Percentiles rank a stretch among this genome's conserved stretches.
Evolutionary conservation across 163 green algal genomes (phyloP).

Genomic region (Chlorella variabilis): DNA sequence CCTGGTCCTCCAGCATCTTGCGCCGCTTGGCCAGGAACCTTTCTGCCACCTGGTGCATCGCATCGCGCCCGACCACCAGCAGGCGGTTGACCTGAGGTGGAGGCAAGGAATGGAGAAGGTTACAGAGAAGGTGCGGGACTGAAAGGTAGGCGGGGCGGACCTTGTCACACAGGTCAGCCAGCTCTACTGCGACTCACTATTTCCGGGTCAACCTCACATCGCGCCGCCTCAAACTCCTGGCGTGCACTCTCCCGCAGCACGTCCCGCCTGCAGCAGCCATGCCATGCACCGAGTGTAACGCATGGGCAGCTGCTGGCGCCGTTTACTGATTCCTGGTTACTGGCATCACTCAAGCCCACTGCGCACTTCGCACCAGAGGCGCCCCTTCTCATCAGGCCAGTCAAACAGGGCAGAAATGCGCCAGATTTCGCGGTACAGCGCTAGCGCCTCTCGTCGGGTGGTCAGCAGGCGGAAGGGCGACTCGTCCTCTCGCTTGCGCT

Average conservation of each 20-base stretch:
- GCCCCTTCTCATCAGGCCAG: constrained; percentile 75
- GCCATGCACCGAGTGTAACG: not conserved
- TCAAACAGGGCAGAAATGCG: constrained; percentile 80
- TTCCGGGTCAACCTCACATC: constrained; percentile 79
- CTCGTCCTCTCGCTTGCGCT: constrained; percentile 7
- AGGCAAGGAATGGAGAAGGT: not conserved
- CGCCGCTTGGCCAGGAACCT: constrained; percentile 63
- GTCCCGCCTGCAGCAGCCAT: constrained; percentile 59
- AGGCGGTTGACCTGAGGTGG: constrained; percentile 65
- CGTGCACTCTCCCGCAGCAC: constrained; percentile 75
- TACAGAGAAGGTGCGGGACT: no score
- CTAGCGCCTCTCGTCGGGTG: constrained; percentile 45
- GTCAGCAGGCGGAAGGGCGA: constrained; percentile 34
- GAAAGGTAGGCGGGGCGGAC: no score
- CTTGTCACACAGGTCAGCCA: no score
- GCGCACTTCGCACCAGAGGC: constrained; percentile 59
- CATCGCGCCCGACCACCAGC: constrained; percentile 78
- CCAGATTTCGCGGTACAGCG: constrained; percentile 65
- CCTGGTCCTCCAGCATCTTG: no score
- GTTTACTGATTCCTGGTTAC: no score
- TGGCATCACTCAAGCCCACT: not conserved
- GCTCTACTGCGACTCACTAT: constrained; percentile 44
- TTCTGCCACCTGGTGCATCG: constrained; percentile 67
- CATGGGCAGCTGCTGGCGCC: no score
- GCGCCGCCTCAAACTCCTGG: constrained; percentile 83